phyloP scores from a whole-genome alignment of 768 basidiomycete species.

The Leccinum arenicola region DNA sequence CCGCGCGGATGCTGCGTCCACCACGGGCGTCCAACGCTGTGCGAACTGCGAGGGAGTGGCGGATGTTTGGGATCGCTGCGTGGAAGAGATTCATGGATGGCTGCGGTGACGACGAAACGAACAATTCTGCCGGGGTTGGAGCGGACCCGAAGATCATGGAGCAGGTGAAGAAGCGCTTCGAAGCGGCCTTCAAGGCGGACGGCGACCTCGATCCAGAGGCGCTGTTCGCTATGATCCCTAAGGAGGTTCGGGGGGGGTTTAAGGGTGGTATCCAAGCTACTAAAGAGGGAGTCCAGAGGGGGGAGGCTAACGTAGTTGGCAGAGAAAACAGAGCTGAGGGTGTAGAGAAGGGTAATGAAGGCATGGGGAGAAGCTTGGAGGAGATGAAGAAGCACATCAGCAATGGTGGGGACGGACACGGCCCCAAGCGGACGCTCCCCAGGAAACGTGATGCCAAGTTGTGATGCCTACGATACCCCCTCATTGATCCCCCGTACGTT shows the following conservation, averaged over 20 bases:
- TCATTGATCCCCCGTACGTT: background rate
- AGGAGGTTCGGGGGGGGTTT: constrained; percentile 4
- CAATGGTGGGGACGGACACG: constrained; percentile 9
- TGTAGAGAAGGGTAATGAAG: constrained; percentile 8
- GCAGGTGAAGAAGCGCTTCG: constrained; percentile 11
- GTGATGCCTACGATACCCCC: constrained; percentile 16
- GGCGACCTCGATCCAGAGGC: constrained; percentile 7
- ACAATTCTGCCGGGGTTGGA: constrained; percentile 16
- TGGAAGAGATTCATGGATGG: constrained; percentile 11
- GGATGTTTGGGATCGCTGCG: constrained; percentile 10
- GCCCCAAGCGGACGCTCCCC: constrained; percentile 6
- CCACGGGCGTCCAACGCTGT: constrained; percentile 3
- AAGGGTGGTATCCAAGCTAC: constrained; percentile 1
- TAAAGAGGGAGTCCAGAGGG: constrained; percentile 5
- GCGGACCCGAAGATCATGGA: constrained; percentile 14
- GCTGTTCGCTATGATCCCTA: constrained; percentile 10
- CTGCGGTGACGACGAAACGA: constrained; percentile 13
- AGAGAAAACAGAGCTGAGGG: constrained; percentile 1
- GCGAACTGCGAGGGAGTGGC: constrained; percentile 18
- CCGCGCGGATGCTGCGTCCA: constrained; percentile 15
- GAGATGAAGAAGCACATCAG: constrained; percentile 6
- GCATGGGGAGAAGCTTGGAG: constrained; percentile 10
- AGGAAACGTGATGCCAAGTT: constrained; percentile 24
- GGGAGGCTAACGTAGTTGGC: background rate
- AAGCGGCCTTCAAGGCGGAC: background rate